Percentiles rank a stretch among this genome's conserved stretches.
Conservation (phyloP, 495 filamentous ascomycete genomes). For the Hypoxylon fragiforme region DNA sequence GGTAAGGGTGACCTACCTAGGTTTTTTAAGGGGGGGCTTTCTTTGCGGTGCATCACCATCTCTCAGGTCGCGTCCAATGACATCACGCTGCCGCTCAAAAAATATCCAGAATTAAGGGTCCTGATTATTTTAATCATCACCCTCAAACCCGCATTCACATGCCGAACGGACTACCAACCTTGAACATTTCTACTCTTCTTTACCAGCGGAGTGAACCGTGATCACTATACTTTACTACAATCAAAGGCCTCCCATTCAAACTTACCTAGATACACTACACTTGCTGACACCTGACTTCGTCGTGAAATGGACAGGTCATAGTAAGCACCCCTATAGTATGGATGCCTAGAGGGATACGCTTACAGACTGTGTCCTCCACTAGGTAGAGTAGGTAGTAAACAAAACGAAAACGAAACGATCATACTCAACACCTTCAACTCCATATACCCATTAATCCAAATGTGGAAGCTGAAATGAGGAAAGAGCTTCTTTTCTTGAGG, state of each 20-base stretch:
- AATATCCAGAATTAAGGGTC: constrained; percentile 22
- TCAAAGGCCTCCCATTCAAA: constrained; percentile 12
- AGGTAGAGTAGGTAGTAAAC: too few species aligned
- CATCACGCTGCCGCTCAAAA: constrained; percentile 16
- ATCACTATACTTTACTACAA: constrained; percentile 30
- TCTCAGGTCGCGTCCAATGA: constrained; percentile 12
- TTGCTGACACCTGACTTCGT: constrained; percentile 16
- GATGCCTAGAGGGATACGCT: too few species aligned
- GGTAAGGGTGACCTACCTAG: neutral
- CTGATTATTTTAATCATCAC: constrained; percentile 20
- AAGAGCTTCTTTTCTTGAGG: constrained; percentile 1
- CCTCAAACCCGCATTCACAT: constrained; percentile 22
- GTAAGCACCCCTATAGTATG: constrained; percentile 28
- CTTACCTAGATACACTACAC: constrained; percentile 18
- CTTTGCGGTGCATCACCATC: constrained; percentile 5
- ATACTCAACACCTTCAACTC: constrained; percentile 10
- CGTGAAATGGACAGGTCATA: constrained; percentile 11
- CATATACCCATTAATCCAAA: constrained; percentile 13
- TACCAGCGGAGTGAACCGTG: constrained; percentile 19
- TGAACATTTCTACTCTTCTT: constrained; percentile 15
- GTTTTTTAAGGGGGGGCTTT: constrained; percentile 3
- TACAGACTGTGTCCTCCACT: too few species aligned
- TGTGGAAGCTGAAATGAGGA: constrained; percentile 13
- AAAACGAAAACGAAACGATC: too few species aligned
- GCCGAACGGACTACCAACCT: constrained; percentile 21